Conservation (phyloP, 345 rosid species). For the Dipteronia sinensis region DNA sequence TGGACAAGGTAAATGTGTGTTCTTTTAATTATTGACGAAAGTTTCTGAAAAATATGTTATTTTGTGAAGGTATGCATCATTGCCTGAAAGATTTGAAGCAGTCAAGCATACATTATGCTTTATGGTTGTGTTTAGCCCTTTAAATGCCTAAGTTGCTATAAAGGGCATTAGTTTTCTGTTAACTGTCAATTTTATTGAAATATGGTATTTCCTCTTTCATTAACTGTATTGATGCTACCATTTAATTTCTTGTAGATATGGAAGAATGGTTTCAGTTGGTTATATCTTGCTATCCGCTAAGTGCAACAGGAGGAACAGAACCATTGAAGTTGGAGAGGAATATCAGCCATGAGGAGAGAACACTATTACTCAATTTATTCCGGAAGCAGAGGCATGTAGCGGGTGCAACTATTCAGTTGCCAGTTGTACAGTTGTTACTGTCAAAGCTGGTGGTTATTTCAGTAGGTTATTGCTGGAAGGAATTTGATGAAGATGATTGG, state of each 20-base stretch:
- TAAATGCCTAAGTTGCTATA: background rate
- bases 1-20: slow-evolving; percentile 54
- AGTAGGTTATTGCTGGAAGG: slow-evolving; percentile 82
- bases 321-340: slow-evolving; percentile 56
- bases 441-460: slow-evolving; percentile 68
- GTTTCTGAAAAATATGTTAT: background rate
- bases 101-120: background rate
- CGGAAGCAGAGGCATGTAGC: slow-evolving; percentile 67
- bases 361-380: slow-evolving; percentile 70
- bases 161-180: background rate
- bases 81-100: background rate
- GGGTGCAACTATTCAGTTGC: slow-evolving; percentile 48
- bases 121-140: background rate
- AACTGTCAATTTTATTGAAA: slow-evolving; percentile 26
- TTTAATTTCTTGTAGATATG: slow-evolving; percentile 54
- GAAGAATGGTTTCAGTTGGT: slow-evolving; percentile 86
- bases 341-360: slow-evolving; percentile 57
- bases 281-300: slow-evolving; percentile 78
- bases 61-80: background rate
- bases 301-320: slow-evolving; percentile 40
- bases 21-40: background rate
- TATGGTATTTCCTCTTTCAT: slow-evolving; percentile 12
- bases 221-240: background rate
- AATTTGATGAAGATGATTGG: slow-evolving; percentile 87
- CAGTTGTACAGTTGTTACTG: slow-evolving; percentile 55